Conservation (phyloP, 495 filamentous ascomycete genomes). For the Gamarada debralockiae region DNA sequence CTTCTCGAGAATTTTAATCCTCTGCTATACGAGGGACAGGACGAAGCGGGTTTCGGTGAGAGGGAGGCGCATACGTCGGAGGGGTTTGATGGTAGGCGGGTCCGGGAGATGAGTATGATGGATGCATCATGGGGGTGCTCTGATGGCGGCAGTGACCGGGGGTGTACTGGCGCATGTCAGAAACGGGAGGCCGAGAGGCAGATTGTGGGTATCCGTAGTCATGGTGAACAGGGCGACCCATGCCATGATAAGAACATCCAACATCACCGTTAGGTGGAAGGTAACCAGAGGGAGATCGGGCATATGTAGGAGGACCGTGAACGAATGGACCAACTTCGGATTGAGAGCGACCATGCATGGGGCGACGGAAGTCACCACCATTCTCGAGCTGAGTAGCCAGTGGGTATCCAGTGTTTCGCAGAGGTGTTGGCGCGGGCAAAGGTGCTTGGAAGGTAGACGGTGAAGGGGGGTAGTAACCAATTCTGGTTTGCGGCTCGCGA, state of each 20-base stretch:
- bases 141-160: conserved; percentile 5
- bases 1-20: too few relatives aligned
- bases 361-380: background rate
- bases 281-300: conserved; percentile 1
- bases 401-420: conserved; percentile 8
- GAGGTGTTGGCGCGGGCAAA: conserved; percentile 16
- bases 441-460: conserved; percentile 6
- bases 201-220: too few relatives aligned
- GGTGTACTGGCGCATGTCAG: too few relatives aligned
- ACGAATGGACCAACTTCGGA: conserved; percentile 19
- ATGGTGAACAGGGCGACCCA: too few relatives aligned
- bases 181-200: too few relatives aligned
- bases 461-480: background rate
- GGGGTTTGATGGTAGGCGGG: background rate
- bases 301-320: conserved; percentile 1
- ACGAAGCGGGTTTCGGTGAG: too few relatives aligned
- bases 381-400: conserved; percentile 20
- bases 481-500: background rate
- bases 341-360: conserved; percentile 19
- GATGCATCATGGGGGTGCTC: conserved; percentile 4
- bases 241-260: too few relatives aligned
- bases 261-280: too few relatives aligned
- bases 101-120: background rate
- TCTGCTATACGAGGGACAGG: too few relatives aligned
- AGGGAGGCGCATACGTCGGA: too few relatives aligned